Base-by-base conservation (phyloP, 345 rosid genomes). In the Aquilaria malaccensis region DNA sequence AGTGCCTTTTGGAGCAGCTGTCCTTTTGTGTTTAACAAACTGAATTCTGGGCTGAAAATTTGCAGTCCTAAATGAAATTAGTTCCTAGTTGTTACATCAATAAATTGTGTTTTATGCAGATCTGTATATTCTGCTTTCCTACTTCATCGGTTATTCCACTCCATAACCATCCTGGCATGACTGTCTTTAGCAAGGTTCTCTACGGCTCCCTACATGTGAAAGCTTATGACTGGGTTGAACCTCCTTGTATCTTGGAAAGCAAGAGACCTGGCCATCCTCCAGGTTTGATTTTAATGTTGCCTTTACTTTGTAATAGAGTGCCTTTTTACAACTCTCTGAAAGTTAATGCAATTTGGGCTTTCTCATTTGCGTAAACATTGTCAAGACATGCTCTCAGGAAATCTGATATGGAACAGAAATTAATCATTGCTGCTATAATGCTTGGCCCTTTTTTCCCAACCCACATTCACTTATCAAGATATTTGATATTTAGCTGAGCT, bases 81-180 rank as follows among this genome's bases (percentile, higher is more conserved):
- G 32, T 56, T 47, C 52, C 59, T 29, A 37, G 13, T 43, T 49
- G 9, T 65, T 46, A 30, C 43, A 37, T 37, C 43, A 30, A 31
- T 46, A 30, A 62, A 32, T 67, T 53, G 50, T 60, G 62, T 72
- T 55, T 30, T 66, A 7, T 65, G 80, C 93, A 94, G 99, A 94
- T 94, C 83, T 94, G 97, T 66, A 70, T 94, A 65, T 94, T 90
- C 80, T 82, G 95, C 77, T 88, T 94, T 79, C 97, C 99, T 58
- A 86, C 96, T 50, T 90, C 97, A 11, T 79, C 93, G 6, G 95
- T 90, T 66, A 94, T 94, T 74, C 97, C 97, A 9, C 83, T 90
- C 50, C 97, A 94, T 63, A 96, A 94, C 70, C 99, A 94, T 79
- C 99, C 99, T 30, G 84, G 85, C 48, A 94, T 94, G 99, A 79